These are phyloP conservation scores for Hemileia vastatrix DNA, from an alignment of 1,284 basidiomycete genomes.

Conservation along the genomic window DNA sequence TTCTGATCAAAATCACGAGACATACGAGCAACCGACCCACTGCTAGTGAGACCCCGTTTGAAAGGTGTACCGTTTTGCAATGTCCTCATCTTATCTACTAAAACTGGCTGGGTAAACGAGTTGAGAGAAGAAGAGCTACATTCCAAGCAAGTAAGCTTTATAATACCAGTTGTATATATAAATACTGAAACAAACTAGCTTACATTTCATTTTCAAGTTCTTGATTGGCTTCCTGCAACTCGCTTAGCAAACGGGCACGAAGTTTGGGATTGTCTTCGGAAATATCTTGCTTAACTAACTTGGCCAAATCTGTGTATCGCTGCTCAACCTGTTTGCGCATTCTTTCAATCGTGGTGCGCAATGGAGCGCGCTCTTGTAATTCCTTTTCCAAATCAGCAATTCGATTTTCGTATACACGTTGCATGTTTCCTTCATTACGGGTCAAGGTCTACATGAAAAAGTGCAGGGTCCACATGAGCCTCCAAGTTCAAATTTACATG, in stretches of 20 bases:
- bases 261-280: constrained; percentile 57
- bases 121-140: constrained; percentile 42
- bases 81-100: constrained; percentile 15
- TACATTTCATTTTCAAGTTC: constrained; percentile 56
- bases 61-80: constrained; percentile 16
- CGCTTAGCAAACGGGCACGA: constrained; percentile 58
- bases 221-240: constrained; percentile 59
- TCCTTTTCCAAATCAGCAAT: constrained; percentile 39
- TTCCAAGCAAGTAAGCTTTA: no score
- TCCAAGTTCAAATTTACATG: no score
- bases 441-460: no score
- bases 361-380: constrained; percentile 27
- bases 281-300: constrained; percentile 54
- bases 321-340: constrained; percentile 58
- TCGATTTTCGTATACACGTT: constrained; percentile 30
- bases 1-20: constrained; percentile 29
- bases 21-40: constrained; percentile 23
- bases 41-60: constrained; percentile 42
- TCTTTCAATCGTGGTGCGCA: constrained; percentile 48
- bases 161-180: no score
- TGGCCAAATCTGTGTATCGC: constrained; percentile 61
- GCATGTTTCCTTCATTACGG: no score
- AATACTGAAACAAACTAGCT: constrained; percentile 17
- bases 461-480: no score
- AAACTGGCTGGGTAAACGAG: constrained; percentile 14